Evolutionary conservation across 805 yeast genomes (phyloP).

Genomic region (Candida pini): DNA sequence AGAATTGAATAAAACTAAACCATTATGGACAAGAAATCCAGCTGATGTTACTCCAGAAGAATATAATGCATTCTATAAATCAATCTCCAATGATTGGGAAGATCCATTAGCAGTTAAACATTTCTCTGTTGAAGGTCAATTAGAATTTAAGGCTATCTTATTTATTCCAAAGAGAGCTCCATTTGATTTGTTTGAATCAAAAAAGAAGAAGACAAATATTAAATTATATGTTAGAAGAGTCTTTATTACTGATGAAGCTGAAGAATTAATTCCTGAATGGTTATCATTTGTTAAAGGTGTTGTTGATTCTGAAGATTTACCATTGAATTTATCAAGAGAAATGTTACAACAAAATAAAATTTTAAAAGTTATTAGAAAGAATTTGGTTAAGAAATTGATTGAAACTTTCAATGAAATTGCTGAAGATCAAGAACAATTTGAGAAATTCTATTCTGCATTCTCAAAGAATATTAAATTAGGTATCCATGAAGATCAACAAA

Average conservation of each 20-base stretch:
- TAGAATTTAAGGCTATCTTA: conserved; percentile 96
- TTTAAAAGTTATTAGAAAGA: conserved; percentile 98
- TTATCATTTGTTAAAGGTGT: conserved; percentile 96
- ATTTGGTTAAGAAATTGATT: conserved; percentile 95
- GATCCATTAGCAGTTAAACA: conserved; percentile 99
- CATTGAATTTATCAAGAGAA: conserved; percentile 99
- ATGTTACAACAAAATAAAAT: conserved; percentile 99
- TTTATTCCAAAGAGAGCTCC: conserved; percentile 99
- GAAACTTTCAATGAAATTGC: conserved; percentile 99
- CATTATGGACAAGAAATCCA: conserved; percentile 99
- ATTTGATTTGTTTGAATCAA: conserved; percentile 94
- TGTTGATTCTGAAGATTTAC: conserved; percentile 99
- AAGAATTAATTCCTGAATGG: conserved; percentile 99
- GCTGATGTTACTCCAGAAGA: conserved; percentile 96
- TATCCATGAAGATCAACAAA: conserved; percentile 97
- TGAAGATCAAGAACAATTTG: conserved; percentile 97
- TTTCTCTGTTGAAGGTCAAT: conserved; percentile 99
- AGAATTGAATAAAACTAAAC: conserved; percentile 98
- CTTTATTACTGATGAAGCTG: conserved; percentile 99
- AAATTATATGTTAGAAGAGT: conserved; percentile 99
- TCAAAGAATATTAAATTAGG: conserved; percentile 98
- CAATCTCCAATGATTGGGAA: conserved; percentile 99
- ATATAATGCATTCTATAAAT: conserved; percentile 98
- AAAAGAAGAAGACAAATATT: conserved; percentile 99
- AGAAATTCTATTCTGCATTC: conserved; percentile 97